phyloP scores from a whole-genome alignment of 345 rosid genomes.

The Physaria fendleri region DNA sequence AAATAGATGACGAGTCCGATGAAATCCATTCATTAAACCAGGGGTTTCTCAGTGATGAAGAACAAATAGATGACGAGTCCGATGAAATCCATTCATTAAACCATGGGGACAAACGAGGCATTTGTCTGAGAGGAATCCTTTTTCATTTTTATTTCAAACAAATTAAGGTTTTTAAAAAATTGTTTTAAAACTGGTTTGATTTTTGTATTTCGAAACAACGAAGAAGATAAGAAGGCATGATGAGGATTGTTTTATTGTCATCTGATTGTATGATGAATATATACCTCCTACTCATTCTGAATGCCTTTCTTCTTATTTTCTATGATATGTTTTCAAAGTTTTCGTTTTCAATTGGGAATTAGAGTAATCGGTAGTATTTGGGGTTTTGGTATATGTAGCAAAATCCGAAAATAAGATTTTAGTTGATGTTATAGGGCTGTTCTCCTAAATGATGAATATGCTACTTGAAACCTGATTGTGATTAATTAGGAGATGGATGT shows the following conservation, averaged over 20 bases:
- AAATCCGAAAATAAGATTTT: too few species aligned
- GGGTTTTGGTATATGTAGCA: too few species aligned
- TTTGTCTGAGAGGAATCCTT: slow-evolving; percentile 56
- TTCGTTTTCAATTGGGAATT: too few species aligned
- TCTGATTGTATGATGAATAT: slow-evolving; percentile 30
- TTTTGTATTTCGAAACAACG: background rate
- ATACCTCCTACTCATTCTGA: slow-evolving; percentile 66
- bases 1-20: slow-evolving; percentile 74
- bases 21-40: slow-evolving; percentile 43
- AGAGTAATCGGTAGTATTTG: too few species aligned
- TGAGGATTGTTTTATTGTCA: slow-evolving; percentile 38
- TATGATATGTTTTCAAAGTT: too few species aligned
- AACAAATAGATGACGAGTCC: slow-evolving; percentile 63
- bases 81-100: slow-evolving; percentile 48
- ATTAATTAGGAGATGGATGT: too few species aligned
- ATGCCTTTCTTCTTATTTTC: slow-evolving; percentile 10
- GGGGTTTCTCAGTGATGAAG: slow-evolving; percentile 49
- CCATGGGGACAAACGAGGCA: slow-evolving; percentile 70
- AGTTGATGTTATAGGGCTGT: too few species aligned
- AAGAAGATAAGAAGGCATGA: slow-evolving; percentile 6
- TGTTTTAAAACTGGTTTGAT: background rate
- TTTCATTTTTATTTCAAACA: background rate
- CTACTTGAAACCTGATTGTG: too few species aligned
- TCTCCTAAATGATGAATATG: too few species aligned
- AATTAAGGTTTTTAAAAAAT: background rate